Evolutionary conservation across 768 basidiomycete genomes (phyloP).

Genomic region (Lyophyllum semitale): DNA sequence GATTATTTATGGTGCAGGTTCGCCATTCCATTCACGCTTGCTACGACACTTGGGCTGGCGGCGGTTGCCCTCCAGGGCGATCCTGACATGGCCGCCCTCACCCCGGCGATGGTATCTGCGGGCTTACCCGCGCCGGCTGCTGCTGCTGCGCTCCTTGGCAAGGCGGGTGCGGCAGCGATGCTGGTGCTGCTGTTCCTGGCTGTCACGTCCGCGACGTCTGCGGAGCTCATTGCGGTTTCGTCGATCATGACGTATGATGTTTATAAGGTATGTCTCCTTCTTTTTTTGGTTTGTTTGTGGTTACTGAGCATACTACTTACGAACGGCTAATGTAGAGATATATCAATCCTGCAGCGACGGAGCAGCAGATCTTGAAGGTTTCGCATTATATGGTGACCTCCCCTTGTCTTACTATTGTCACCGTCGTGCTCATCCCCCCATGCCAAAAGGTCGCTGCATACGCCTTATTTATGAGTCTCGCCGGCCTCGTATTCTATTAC

Average conservation of each 20-base stretch:
- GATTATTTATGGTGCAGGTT: conserved; percentile 46
- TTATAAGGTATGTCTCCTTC: conserved; percentile 65
- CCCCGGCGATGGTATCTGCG: conserved; percentile 75
- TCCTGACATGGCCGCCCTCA: conserved; percentile 49
- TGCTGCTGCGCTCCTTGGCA: conserved; percentile 78
- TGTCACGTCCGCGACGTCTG: conserved; percentile 82
- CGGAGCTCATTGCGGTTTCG: conserved; percentile 91
- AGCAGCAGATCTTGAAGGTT: conserved; percentile 66
- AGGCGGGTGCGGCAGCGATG: conserved; percentile 77
- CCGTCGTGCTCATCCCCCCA: not conserved
- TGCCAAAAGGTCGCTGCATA: conserved; percentile 59
- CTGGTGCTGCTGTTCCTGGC: conserved; percentile 85
- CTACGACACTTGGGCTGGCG: conserved; percentile 85
- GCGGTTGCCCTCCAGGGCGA: conserved; percentile 78
- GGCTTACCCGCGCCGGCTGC: conserved; percentile 87
- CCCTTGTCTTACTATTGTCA: not conserved
- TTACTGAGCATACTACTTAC: not conserved
- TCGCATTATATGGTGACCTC: conserved; percentile 63
- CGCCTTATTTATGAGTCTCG: conserved; percentile 79
- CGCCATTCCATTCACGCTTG: conserved; percentile 83
- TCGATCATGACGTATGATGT: conserved; percentile 83
- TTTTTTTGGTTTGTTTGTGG: too few species aligned
- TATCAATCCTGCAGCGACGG: conserved; percentile 81
- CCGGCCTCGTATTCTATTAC: conserved; percentile 84
- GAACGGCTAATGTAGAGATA: conserved; percentile 49